Evolutionary conservation across 345 rosid species (phyloP), one percentile per base, ranked within the genome.

Genomic region (Syzygium jambos): DNA sequence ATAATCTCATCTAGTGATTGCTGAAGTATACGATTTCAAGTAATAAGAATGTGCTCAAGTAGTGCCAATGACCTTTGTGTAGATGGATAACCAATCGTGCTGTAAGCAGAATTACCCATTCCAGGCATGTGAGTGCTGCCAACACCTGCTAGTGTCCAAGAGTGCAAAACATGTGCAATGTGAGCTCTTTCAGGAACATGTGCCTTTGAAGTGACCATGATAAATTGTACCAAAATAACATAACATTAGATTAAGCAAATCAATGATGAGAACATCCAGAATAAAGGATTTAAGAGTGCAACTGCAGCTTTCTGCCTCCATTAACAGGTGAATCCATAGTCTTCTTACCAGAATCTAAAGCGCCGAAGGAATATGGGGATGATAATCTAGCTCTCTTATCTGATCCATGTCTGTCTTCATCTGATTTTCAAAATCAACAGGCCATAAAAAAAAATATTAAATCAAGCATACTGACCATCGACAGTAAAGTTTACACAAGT

Each of bases 81-180:
- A 95, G 97, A 91, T 94, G 98, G 93, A 95, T 93, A 95, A 95
- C 93, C 96, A 96, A 92, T 94, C 89, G 90, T 95, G 98, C 89
- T 93, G 98, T 93, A 88, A 93, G 98, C 93, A 93, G 98, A 92
- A 94, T 92, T 96, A 96, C 91, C 88, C 94, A 92, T 94, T 94
- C 98, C 99, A 95, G 97, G 94, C 90, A 93, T 85, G 94, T 94
- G 95, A 92, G 92, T 87, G 97, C 98, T 95, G 95, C 98, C 96
- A 93, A 92, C 90, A 94, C 99, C 99, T 97, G 98, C 95, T 96
- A 91, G 97, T 97, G 96, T 92, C 95, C 97, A 95, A 91, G 94
- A 92, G 97, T 96, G 98, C 94, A 95, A 95, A 92, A 95, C 93
- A 92, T 93, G 98, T 95, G 98, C 94, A 90, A 90, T 91, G 98